Evolutionary conservation across 1,284 basidiomycete species (phyloP).

Genomic region (Rhodotorula glutinis): DNA sequence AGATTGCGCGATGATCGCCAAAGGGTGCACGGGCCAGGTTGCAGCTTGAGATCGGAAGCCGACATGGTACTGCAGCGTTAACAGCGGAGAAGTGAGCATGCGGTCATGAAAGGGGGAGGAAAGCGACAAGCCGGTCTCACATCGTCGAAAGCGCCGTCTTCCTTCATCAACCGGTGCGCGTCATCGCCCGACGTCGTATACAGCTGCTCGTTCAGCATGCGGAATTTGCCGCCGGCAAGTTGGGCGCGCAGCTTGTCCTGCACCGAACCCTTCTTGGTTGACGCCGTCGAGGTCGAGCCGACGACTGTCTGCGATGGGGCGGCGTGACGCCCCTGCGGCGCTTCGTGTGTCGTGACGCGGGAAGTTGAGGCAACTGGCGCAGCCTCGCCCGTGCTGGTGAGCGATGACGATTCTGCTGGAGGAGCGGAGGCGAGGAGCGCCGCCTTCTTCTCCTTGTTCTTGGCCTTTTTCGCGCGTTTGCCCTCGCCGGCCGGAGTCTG

Average conservation of each 20-base stretch:
- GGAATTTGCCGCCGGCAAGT: conserved; percentile 43
- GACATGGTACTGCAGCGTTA: conserved; percentile 69
- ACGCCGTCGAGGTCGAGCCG: background rate
- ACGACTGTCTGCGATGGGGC: conserved; percentile 1
- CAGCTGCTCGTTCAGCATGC: conserved; percentile 45
- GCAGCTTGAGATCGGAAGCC: conserved; percentile 82
- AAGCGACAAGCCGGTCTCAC: conserved; percentile 52
- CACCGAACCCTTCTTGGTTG: conserved; percentile 17
- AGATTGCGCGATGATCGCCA: conserved; percentile 68
- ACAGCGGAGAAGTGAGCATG: background rate
- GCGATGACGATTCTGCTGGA: background rate
- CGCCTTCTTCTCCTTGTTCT: conserved; percentile 7
- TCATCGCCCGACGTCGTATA: conserved; percentile 58
- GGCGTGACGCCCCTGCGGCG: background rate
- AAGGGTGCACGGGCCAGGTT: conserved; percentile 86
- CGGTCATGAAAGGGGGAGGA: background rate
- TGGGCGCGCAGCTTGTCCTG: conserved; percentile 40
- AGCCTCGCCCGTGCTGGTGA: background rate
- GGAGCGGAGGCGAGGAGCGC: background rate
- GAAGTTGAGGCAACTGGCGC: background rate
- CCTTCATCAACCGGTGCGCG: conserved; percentile 74
- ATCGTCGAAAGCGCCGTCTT: conserved; percentile 70
- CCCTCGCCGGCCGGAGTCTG: background rate
- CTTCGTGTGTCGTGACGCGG: background rate
- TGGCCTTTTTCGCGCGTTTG: background rate